Evolutionary conservation across 2,329 filamentous ascomycete genomes (phyloP), one percentile per base, ranked within the genome.

Genomic region (Aspergillus fumigatiaffinis): DNA sequence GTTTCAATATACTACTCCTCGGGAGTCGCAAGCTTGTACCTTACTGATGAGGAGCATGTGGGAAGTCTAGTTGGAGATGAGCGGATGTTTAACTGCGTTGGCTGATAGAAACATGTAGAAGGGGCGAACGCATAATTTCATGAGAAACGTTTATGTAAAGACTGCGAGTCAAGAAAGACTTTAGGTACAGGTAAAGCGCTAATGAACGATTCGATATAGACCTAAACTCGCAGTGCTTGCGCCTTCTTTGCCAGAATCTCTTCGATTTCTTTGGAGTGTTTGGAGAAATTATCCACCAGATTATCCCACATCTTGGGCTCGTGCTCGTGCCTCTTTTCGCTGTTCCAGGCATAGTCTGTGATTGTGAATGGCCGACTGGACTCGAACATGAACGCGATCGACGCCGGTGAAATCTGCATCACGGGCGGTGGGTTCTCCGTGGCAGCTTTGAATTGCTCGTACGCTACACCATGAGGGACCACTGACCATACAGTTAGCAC

Each of bases 261-360:
- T 53, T 81, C 75, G 10, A 82, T 71, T 62, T 81, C 79, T 26
- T 80, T 73, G 21, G 73, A 70, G 60, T 82, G 76, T 50, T 65
- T 71, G 0, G 75, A 77, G 58, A 83, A 83, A 62, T 82, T 80
- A 63, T 82, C 80, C 1, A 83, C 79, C 8, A 83, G 68, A 53
- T 76, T 71, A 66, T 84, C 81, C 80, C 81, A 83, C 80, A 83
- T 80, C 62, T 75, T 78, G 1, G 77, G 76, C 53, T 80, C 77
- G 55, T 80, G 78, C 59, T 79, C 77, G 55, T 79, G 73, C 53
- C 74, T 74, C 60, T 79, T 71, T 6, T 61, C 51, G 20, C 71
- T 73, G 26, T 66, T 70, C 69, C 71, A 73, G 5, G 71, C 70
- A 48, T 66, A 73, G 7, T 73, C 71, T 0, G 71, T 72, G 42